Evolutionary conservation across 345 rosid species (phyloP), one percentile per base, ranked within the genome.

Genomic region (Hibiscus trionum): DNA sequence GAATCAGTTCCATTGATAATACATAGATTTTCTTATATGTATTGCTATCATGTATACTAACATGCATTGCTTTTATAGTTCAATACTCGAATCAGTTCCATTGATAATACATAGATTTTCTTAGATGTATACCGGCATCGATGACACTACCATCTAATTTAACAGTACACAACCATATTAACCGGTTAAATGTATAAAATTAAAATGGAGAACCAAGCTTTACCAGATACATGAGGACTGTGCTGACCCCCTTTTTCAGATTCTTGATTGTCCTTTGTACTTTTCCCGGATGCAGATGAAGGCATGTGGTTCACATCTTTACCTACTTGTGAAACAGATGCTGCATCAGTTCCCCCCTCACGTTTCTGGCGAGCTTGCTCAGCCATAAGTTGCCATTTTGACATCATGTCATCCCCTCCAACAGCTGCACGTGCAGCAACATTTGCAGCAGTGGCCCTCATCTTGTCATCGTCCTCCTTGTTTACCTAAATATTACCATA

Each of bases 301-400:
- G 81, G 53, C 73, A 76, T 83, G 72, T 73, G 73, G 78, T 27
- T 77, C 17, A 66, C 81, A 63, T 86, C 95, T 84, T 89, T 88
- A 76, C 85, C 82, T 65, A 74, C 26, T 74, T 83, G 87, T 71
- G 93, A 80, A 61, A 79, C 84, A 49, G 92, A 80, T 42, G 85
- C 74, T 47, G 66, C 75, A 50, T 87, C 87, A 26, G 9, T 21
- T 29, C 81, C 86, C 53, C 87, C 91, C 71, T 82, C 90, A 10
- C 91, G 86, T 85, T 92, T 90, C 81, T 92, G 94, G 68, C 97
- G 97, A 2, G 98, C 96, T 87, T 83, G 91, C 72, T 92, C 95
- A 58, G 99, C 99, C 99, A 92, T 90, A 53, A 89, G 84, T 82
- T 92, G 98, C 99, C 99, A 95, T 86, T 92, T 95, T 15, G 96